Evolutionary conservation across 2,329 filamentous ascomycete species (phyloP).

Genomic region (Aspergillus sp.): DNA sequence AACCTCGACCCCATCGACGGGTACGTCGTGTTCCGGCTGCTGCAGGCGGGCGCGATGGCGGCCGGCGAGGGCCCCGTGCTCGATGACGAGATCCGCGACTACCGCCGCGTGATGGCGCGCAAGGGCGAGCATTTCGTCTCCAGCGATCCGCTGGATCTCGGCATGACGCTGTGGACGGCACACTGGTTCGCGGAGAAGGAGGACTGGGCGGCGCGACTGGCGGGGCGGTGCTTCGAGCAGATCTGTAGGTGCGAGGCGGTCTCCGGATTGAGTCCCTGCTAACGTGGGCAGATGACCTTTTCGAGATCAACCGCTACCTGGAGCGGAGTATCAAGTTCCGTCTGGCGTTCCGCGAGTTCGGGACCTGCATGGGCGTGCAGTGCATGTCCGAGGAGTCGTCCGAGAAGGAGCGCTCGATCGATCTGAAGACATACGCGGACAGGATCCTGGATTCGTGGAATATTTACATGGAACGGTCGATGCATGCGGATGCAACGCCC

Average conservation of each 20-base stretch:
- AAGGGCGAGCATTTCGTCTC: constrained; percentile 48
- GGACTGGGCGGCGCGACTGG: constrained; percentile 48
- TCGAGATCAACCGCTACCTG: constrained; percentile 36
- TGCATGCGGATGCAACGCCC: constrained; percentile 31
- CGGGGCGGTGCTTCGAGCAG: constrained; percentile 34
- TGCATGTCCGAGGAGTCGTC: constrained; percentile 36
- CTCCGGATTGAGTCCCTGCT: constrained; percentile 1
- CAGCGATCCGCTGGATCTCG: constrained; percentile 55
- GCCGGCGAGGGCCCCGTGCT: constrained; percentile 36
- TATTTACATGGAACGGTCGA: constrained; percentile 37
- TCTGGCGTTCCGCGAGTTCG: constrained; percentile 57
- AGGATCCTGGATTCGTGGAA: constrained; percentile 39
- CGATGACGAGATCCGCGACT: constrained; percentile 53
- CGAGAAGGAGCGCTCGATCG: constrained; percentile 33
- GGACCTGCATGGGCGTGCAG: constrained; percentile 50
- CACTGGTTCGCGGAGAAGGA: constrained; percentile 51
- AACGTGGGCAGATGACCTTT: constrained; percentile 31
- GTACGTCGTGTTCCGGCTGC: constrained; percentile 50
- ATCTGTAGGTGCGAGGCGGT: constrained; percentile 27
- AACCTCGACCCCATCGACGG: constrained; percentile 58
- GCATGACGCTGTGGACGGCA: constrained; percentile 59
- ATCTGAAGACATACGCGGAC: constrained; percentile 33
- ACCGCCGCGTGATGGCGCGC: constrained; percentile 48
- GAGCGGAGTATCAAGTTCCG: constrained; percentile 34
- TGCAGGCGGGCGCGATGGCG: constrained; percentile 44